Conservation (phyloP, 441 rosid genomes). For the Mallotus repandus region DNA sequence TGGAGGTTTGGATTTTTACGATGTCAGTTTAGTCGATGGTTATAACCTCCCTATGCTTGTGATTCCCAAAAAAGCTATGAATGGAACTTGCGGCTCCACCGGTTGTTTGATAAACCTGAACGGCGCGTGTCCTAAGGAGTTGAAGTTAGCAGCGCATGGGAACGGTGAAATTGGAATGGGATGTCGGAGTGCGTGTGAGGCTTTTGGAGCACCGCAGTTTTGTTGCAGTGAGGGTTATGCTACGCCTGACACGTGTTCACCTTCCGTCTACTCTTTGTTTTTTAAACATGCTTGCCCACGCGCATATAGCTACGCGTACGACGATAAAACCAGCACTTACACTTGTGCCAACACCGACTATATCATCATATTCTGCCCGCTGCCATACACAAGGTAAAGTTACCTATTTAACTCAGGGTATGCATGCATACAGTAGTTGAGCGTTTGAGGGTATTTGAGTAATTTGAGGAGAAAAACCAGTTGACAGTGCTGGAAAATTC, state of each 20-base stretch:
- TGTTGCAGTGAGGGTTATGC: conserved; percentile 72
- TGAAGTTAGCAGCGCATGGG: conserved; percentile 38
- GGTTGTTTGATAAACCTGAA: conserved; percentile 77
- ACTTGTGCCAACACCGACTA: conserved; percentile 71
- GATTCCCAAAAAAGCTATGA: conserved; percentile 42
- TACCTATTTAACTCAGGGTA: conserved; percentile 19
- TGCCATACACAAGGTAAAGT: conserved; percentile 71
- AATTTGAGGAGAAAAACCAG: background rate
- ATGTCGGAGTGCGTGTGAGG: conserved; percentile 88
- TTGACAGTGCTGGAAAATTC: conserved; percentile 17
- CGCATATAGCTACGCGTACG: conserved; percentile 85
- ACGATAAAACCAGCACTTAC: conserved; percentile 80
- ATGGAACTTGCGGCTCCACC: conserved; percentile 67
- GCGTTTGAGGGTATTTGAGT: conserved; percentile 9
- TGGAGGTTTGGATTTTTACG: conserved; percentile 68
- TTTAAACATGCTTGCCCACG: conserved; percentile 87
- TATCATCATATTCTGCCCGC: conserved; percentile 70
- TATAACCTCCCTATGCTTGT: conserved; percentile 73
- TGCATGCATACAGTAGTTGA: too few relatives aligned
- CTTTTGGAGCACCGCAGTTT: conserved; percentile 59
- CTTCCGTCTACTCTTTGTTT: conserved; percentile 54
- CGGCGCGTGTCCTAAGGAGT: conserved; percentile 63
- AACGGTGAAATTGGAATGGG: conserved; percentile 34
- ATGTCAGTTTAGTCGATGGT: conserved; percentile 82
- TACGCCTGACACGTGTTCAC: conserved; percentile 75